Conservation (phyloP, 2,329 filamentous ascomycete species). For the Ceratocystis harringtonii region DNA sequence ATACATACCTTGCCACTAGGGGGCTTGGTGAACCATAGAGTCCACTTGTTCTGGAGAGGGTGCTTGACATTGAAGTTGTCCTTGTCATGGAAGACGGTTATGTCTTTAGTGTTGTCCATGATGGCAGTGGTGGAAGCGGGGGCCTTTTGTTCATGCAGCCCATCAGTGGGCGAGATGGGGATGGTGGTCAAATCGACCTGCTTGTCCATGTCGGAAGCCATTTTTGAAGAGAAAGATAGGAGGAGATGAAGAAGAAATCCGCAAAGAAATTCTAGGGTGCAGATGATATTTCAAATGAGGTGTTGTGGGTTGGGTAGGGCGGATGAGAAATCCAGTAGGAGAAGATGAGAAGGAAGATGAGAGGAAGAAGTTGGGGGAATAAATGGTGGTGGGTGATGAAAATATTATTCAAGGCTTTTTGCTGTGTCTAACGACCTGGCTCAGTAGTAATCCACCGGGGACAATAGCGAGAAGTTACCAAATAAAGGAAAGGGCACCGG, state of each 20-base stretch:
- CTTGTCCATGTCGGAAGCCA: slow-evolving; percentile 31
- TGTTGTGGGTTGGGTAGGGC: slow-evolving; percentile 12
- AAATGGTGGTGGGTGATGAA: slow-evolving; percentile 9
- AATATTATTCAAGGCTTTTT: slow-evolving; percentile 14
- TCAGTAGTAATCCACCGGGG: slow-evolving; percentile 15
- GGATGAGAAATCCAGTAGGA: slow-evolving; percentile 5
- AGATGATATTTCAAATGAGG: slow-evolving; percentile 10
- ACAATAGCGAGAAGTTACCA: slow-evolving; percentile 14
- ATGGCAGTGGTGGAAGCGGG: slow-evolving; percentile 20
- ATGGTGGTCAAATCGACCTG: slow-evolving; percentile 55
- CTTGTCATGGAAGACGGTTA: slow-evolving; percentile 96
- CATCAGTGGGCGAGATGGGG: slow-evolving; percentile 48
- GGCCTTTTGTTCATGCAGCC: slow-evolving; percentile 30
- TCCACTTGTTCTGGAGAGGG: slow-evolving; percentile 94
- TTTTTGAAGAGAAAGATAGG: slow-evolving; percentile 20
- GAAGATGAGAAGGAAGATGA: slow-evolving; percentile 7
- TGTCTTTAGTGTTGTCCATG: slow-evolving; percentile 43
- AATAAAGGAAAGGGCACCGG: slow-evolving; percentile 15
- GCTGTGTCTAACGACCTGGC: slow-evolving; percentile 12
- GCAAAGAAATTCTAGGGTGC: slow-evolving; percentile 9
- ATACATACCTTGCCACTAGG: slow-evolving; percentile 72
- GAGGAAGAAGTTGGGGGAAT: slow-evolving; percentile 13
- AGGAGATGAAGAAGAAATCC: slow-evolving; percentile 8
- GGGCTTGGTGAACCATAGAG: slow-evolving; percentile 98
- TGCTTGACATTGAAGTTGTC: slow-evolving; percentile 99